These are phyloP conservation scores for Aspergillus versicolor DNA, from an alignment of 2,329 filamentous ascomycete species.

Conservation along the genomic window DNA sequence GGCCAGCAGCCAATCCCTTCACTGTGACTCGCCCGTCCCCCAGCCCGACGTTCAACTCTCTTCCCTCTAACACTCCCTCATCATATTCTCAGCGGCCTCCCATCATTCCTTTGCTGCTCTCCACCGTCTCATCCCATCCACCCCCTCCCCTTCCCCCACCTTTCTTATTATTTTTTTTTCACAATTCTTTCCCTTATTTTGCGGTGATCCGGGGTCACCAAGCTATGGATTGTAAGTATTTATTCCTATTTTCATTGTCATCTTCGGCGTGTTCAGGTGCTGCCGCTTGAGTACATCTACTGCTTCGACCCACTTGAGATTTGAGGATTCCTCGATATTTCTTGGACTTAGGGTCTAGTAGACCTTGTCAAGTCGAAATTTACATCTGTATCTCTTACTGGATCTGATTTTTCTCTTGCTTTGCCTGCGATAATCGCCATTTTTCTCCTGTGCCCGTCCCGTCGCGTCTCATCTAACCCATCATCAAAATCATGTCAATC, in stretches of 20 bases:
- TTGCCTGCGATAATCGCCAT: conserved; percentile 21
- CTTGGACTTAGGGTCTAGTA: conserved; percentile 18
- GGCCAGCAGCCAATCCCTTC: conserved; percentile 27
- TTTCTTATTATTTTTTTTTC: conserved; percentile 25
- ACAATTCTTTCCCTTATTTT: conserved; percentile 33
- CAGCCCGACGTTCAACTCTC: conserved; percentile 30
- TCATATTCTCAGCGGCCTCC: conserved; percentile 30
- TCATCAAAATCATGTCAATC: conserved; percentile 38
- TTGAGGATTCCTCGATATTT: conserved; percentile 24
- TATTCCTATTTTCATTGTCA: conserved; percentile 31
- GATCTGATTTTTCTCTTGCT: conserved; percentile 22
- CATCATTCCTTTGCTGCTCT: conserved; percentile 35
- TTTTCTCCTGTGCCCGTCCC: conserved; percentile 20
- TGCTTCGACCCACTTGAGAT: conserved; percentile 39
- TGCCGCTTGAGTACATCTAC: conserved; percentile 40
- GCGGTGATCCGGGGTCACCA: conserved; percentile 48
- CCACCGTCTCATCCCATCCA: conserved; percentile 27
- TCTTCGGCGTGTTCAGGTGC: conserved; percentile 30
- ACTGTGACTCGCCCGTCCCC: conserved; percentile 28
- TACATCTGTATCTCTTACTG: conserved; percentile 19
- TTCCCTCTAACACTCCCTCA: conserved; percentile 38
- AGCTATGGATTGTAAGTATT: conserved; percentile 61
- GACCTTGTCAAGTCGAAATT: conserved; percentile 14
- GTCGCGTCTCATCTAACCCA: conserved; percentile 37
- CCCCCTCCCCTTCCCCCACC: conserved; percentile 18